A percentile compares a stretch with the other conserved stretches of the same genome.
phyloP scores from a whole-genome alignment of 495 filamentous ascomycete species.

The Xeromyces bisporus region DNA sequence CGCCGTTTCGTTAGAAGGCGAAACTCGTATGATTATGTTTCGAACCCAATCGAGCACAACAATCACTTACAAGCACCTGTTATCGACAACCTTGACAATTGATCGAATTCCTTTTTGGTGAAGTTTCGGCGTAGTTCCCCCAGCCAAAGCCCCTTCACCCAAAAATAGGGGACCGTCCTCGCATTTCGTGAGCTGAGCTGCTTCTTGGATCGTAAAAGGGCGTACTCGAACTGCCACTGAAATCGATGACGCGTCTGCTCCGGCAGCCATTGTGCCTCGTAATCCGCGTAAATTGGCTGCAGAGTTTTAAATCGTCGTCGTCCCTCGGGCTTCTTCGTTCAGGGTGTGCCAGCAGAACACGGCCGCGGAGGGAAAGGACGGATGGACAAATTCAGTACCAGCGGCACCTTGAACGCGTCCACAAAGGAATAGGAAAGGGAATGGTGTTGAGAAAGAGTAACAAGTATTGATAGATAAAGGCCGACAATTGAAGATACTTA shows the following conservation, averaged over 20 bases:
- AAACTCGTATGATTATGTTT: neutral
- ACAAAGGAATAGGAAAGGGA: no score
- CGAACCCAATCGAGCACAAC: neutral
- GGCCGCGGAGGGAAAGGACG: neutral
- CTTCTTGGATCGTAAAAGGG: conserved; percentile 64
- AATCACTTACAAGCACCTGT: conserved; percentile 72
- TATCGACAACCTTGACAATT: conserved; percentile 92
- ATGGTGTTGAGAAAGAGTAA: no score
- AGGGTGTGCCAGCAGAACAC: neutral
- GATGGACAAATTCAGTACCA: no score
- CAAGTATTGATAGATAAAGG: no score
- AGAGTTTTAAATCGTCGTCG: no score
- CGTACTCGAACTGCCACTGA: conserved; percentile 68
- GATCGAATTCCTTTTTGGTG: conserved; percentile 72
- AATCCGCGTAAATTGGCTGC: no score
- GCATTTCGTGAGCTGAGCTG: conserved; percentile 49
- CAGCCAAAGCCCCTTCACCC: conserved; percentile 84
- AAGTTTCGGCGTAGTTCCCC: conserved; percentile 62
- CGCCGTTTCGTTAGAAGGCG: conserved; percentile 5
- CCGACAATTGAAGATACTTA: no score
- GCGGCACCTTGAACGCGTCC: neutral
- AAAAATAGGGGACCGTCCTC: conserved; percentile 87
- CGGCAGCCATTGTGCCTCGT: conserved; percentile 31
- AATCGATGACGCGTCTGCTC: conserved; percentile 53
- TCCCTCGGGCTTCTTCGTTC: neutral